These are phyloP conservation scores for Colletotrichum sp. DNA, from an alignment of 2,329 filamentous ascomycete species.

Conservation along the genomic window DNA sequence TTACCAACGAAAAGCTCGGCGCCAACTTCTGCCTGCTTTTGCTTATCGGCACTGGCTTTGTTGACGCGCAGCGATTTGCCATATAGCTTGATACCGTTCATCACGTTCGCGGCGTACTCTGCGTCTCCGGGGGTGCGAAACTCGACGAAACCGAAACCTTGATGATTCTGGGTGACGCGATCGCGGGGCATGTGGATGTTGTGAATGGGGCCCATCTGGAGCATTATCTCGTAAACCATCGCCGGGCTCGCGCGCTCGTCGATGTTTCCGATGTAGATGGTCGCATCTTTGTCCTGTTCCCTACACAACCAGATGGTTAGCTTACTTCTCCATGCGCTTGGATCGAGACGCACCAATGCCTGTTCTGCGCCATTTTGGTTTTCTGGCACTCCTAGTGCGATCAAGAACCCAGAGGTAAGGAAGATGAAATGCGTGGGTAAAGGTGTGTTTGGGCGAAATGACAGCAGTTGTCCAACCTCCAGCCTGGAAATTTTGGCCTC, in stretches of 20 bases:
- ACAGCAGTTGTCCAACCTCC: neutral
- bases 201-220: constrained; percentile 95
- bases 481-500: constrained; percentile 16
- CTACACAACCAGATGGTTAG: constrained; percentile 48
- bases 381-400: neutral
- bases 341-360: constrained; percentile 70
- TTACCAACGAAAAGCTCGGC: constrained; percentile 98
- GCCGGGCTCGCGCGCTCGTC: constrained; percentile 93
- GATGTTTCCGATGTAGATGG: constrained; percentile 97
- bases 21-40: constrained; percentile 90
- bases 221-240: constrained; percentile 96
- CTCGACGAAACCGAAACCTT: constrained; percentile 98
- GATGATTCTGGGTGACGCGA: constrained; percentile 93
- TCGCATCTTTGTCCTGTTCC: constrained; percentile 98
- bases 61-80: constrained; percentile 97
- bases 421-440: neutral
- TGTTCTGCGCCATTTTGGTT: constrained; percentile 66
- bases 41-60: constrained; percentile 90
- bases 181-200: constrained; percentile 99
- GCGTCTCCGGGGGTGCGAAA: constrained; percentile 95
- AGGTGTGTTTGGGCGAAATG: neutral
- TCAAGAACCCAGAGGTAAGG: neutral
- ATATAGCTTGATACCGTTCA: constrained; percentile 93
- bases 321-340: neutral
- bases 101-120: constrained; percentile 94